Percentiles rank a stretch among this genome's conserved stretches.
phyloP scores from a whole-genome alignment of 1,284 basidiomycete genomes.

The Boletus nobilissimus region DNA sequence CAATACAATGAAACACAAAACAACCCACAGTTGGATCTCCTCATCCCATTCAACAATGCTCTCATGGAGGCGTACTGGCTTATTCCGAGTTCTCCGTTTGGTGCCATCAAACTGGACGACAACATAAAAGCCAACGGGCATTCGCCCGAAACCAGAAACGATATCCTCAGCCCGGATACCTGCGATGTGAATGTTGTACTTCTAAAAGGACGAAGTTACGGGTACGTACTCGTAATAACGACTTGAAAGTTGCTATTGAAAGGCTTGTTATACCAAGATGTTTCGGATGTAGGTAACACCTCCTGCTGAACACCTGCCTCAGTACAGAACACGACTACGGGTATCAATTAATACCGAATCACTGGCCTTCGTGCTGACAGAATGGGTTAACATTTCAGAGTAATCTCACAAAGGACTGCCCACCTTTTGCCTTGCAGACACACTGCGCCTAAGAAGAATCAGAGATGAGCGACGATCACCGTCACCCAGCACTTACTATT shows the following conservation, averaged over 20 bases:
- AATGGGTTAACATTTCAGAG: background rate
- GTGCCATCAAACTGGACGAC: background rate
- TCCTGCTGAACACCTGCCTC: background rate
- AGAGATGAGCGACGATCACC: background rate
- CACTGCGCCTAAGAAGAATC: background rate
- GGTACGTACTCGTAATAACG: constrained; percentile 8
- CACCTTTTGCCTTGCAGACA: background rate
- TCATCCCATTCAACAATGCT: constrained; percentile 31
- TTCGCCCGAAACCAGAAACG: constrained; percentile 4
- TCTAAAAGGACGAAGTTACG: background rate
- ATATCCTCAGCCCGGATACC: constrained; percentile 25
- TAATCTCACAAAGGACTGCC: background rate
- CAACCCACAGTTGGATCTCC: constrained; percentile 22
- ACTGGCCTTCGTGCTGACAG: background rate
- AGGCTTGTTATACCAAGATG: background rate
- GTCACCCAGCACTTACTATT: background rate
- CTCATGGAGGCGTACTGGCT: constrained; percentile 5
- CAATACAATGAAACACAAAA: background rate
- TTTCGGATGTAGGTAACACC: background rate
- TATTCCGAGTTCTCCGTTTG: constrained; percentile 19
- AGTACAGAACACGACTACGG: too few relatives aligned
- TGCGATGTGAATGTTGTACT: background rate
- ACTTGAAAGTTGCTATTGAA: background rate
- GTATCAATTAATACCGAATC: too few relatives aligned
- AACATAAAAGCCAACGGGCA: constrained; percentile 34